phyloP scores from a whole-genome alignment of 208 protist genomes.

The Acanthamoeba triangularis region DNA sequence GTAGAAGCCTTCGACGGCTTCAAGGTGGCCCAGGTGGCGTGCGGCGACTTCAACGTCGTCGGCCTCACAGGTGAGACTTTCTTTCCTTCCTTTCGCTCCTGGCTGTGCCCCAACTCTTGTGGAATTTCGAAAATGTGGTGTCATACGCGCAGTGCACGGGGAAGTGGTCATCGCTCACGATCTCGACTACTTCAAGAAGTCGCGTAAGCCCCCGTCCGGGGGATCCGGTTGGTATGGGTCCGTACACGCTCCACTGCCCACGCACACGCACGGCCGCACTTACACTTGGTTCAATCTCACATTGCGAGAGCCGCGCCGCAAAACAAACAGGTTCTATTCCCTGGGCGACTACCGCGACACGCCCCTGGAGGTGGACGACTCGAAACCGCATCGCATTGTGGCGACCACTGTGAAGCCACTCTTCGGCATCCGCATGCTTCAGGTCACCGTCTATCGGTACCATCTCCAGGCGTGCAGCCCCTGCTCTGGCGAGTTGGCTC shows the following conservation, averaged over 20 bases:
- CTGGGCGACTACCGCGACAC: neutral
- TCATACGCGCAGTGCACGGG: neutral
- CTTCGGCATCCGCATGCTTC: neutral
- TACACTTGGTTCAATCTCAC: no score
- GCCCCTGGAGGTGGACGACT: neutral
- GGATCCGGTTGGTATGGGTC: neutral
- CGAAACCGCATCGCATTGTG: neutral
- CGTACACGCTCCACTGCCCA: no score
- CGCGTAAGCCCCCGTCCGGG: neutral
- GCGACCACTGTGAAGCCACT: neutral
- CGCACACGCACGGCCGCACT: no score
- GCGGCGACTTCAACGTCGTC: constrained; percentile 34
- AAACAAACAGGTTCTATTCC: neutral
- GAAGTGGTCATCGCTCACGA: neutral
- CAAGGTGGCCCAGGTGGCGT: neutral
- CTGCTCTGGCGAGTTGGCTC: no score
- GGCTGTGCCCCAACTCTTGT: no score
- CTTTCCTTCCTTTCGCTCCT: neutral
- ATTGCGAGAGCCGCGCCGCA: no score
- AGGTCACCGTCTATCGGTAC: neutral
- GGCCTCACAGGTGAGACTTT: neutral
- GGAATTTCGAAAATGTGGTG: no score
- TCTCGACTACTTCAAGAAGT: constrained; percentile 8
- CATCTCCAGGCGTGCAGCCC: no score
- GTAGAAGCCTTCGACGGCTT: neutral